Conservation (phyloP, 106 monocot species). For the Chionographis japonica region DNA sequence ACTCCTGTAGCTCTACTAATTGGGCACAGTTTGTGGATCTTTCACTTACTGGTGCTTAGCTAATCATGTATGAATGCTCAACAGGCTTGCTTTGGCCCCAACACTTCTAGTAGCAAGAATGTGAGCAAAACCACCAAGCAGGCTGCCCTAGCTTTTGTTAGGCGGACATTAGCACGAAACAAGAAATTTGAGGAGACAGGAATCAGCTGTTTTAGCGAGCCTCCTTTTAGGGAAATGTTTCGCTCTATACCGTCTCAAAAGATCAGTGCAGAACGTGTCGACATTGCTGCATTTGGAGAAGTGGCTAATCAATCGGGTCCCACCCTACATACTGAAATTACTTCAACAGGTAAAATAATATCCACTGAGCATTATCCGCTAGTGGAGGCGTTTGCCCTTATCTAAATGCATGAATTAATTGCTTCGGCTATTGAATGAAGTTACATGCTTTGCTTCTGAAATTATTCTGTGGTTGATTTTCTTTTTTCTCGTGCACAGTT, state of each 20-base stretch:
- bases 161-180: slow-evolving; percentile 39
- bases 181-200: slow-evolving; percentile 41
- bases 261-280: slow-evolving; percentile 5
- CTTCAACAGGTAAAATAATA: slow-evolving; percentile 13
- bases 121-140: slow-evolving; percentile 35
- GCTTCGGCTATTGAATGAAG: too few species aligned
- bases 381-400: not conserved
- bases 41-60: not conserved
- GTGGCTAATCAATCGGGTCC: not conserved
- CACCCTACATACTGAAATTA: not conserved
- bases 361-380: not conserved
- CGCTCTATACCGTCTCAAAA: slow-evolving; percentile 20
- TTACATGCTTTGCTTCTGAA: not conserved
- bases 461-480: not conserved
- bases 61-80: not conserved
- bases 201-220: slow-evolving; percentile 41
- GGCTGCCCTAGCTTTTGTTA: slow-evolving; percentile 37
- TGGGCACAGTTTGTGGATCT: not conserved
- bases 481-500: slow-evolving; percentile 17
- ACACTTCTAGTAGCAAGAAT: slow-evolving; percentile 42
- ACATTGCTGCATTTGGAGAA: slow-evolving; percentile 9
- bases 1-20: too few species aligned
- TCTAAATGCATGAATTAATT: not conserved
- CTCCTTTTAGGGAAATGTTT: slow-evolving; percentile 48
- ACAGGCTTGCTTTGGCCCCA: slow-evolving; percentile 35